Evolutionary conservation across 441 rosid genomes (phyloP).

Genomic region (Gossypium laxum): DNA sequence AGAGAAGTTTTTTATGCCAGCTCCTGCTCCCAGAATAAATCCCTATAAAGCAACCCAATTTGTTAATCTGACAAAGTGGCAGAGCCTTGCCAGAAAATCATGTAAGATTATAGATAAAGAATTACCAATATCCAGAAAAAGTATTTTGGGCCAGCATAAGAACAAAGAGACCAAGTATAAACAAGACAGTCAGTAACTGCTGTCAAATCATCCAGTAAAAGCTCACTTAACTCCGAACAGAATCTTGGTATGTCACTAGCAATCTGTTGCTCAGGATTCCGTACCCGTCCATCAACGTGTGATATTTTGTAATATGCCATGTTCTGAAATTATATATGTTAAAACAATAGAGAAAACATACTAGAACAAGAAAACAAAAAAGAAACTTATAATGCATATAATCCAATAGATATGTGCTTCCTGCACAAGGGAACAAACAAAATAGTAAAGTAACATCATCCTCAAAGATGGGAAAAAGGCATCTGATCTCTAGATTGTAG

Average conservation of each 20-base stretch:
- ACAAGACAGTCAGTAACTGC: slow-evolving; percentile 88
- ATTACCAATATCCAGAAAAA: slow-evolving; percentile 88
- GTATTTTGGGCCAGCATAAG: slow-evolving; percentile 96
- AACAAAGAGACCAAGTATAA: slow-evolving; percentile 92
- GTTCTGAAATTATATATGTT: slow-evolving; percentile 51
- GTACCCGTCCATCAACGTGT: slow-evolving; percentile 89
- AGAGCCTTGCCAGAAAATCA: background rate
- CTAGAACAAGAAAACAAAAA: background rate
- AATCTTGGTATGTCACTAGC: slow-evolving; percentile 96
- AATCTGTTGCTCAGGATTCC: slow-evolving; percentile 88
- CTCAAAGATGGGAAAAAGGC: background rate
- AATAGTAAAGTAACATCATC: background rate
- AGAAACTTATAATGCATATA: background rate
- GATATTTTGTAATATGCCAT: slow-evolving; percentile 97
- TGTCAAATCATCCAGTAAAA: slow-evolving; percentile 81
- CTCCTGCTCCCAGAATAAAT: slow-evolving; percentile 88
- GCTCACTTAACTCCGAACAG: slow-evolving; percentile 91
- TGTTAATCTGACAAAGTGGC: slow-evolving; percentile 11
- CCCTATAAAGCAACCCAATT: slow-evolving; percentile 41
- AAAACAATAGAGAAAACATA: slow-evolving; percentile 13
- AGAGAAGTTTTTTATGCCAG: slow-evolving; percentile 74
- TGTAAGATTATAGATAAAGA: slow-evolving; percentile 5
- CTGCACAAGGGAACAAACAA: background rate
- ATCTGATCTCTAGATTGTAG: background rate
- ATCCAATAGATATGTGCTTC: background rate